Percentiles rank a stretch among this genome's conserved stretches.
These are phyloP conservation scores for Moniliophthora roreri DNA, from an alignment of 1,284 basidiomycete species.

Conservation along the genomic window DNA sequence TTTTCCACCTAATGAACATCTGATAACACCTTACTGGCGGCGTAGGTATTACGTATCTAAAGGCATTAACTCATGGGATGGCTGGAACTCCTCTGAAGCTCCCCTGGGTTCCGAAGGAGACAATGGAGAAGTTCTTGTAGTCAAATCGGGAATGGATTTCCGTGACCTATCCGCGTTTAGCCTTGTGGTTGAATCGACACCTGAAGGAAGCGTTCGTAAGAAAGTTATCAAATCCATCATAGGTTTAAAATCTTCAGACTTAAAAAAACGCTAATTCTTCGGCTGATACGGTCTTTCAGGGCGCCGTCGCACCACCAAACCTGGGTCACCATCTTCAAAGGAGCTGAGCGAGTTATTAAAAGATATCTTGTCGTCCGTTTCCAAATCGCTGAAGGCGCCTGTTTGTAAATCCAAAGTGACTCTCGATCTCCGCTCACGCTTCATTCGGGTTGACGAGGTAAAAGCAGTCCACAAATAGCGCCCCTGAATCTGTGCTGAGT, in stretches of 20 bases:
- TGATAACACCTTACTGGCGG: too few species aligned
- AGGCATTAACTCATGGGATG: constrained; percentile 75
- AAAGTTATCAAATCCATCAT: constrained; percentile 66
- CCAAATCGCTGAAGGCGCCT: constrained; percentile 67
- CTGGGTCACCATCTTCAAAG: constrained; percentile 60
- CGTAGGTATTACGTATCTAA: constrained; percentile 60
- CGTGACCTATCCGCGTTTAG: constrained; percentile 79
- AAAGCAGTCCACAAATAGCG: too few species aligned
- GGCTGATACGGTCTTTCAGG: constrained; percentile 37
- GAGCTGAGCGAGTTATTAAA: constrained; percentile 63
- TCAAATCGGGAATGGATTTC: constrained; percentile 93
- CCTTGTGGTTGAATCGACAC: constrained; percentile 62
- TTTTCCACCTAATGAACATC: too few species aligned
- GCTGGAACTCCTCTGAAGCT: constrained; percentile 54
- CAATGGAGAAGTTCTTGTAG: constrained; percentile 65
- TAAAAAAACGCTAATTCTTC: neutral
- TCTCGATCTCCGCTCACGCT: constrained; percentile 75
- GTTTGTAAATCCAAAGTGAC: constrained; percentile 70
- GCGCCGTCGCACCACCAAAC: constrained; percentile 61
- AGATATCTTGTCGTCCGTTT: constrained; percentile 70
- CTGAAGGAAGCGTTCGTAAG: constrained; percentile 62
- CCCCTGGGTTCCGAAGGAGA: constrained; percentile 78
- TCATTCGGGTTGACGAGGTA: constrained; percentile 76
- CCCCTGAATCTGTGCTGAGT: neutral
- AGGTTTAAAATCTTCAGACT: constrained; percentile 38